phyloP scores from a whole-genome alignment of 2,329 filamentous ascomycete species.

The Stagonosporopsis vannaccii region DNA sequence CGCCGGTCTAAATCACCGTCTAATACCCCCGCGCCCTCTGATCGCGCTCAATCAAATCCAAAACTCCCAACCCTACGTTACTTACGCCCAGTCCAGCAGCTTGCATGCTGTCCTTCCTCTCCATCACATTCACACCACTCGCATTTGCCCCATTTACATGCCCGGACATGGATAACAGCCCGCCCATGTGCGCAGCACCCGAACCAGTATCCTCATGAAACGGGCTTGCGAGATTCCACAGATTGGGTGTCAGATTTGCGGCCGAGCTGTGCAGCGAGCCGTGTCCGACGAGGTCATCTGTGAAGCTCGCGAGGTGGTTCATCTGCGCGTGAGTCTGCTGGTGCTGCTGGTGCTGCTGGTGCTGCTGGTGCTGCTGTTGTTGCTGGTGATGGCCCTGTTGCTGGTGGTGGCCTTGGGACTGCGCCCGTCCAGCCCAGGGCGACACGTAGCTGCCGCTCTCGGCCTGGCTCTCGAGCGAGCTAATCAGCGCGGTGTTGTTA shows the following conservation, averaged over 20 bases:
- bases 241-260: slow-evolving; percentile 16
- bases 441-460: not conserved
- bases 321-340: not conserved
- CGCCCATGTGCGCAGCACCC: not conserved
- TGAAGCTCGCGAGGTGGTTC: not conserved
- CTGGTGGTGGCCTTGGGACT: not conserved
- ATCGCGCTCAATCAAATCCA: slow-evolving; percentile 35
- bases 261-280: not conserved
- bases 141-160: not conserved
- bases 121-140: slow-evolving; percentile 9
- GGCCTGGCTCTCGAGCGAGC: not conserved
- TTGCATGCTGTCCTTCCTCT: slow-evolving; percentile 16
- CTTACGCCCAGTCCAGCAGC: slow-evolving; percentile 2
- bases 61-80: slow-evolving; percentile 19
- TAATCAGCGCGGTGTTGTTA: slow-evolving; percentile 2
- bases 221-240: slow-evolving; percentile 39
- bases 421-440: not conserved
- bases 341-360: not conserved
- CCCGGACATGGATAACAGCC: not conserved
- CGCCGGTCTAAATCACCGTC: not conserved
- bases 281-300: slow-evolving; percentile 4
- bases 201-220: slow-evolving; percentile 32
- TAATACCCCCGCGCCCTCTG: slow-evolving; percentile 25
- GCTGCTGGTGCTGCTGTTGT: not conserved
- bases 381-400: not conserved